A percentile compares a stretch with the other conserved stretches of the same genome.
These are phyloP conservation scores for Hymenoscyphus scutula DNA, from an alignment of 2,329 filamentous ascomycete genomes.

Conservation along the genomic window DNA sequence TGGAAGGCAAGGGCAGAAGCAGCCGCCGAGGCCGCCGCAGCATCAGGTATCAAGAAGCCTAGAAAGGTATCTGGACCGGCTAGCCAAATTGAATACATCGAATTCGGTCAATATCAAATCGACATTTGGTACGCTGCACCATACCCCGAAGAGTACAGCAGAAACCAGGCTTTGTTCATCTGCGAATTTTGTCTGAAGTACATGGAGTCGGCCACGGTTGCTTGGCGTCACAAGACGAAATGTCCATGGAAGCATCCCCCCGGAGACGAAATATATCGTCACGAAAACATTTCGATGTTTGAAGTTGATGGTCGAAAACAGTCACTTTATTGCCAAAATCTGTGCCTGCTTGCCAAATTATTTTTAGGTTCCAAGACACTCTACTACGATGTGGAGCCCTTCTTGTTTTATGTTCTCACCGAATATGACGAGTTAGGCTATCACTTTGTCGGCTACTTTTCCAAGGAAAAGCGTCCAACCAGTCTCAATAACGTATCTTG, in stretches of 20 bases:
- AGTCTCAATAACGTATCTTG: conserved; percentile 98
- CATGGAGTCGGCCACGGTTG: conserved; percentile 98
- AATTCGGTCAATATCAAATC: conserved; percentile 96
- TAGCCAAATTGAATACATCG: conserved; percentile 98
- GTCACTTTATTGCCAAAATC: conserved; percentile 96
- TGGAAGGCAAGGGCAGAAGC: conserved; percentile 70
- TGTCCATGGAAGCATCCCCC: conserved; percentile 95
- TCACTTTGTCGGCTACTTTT: conserved; percentile 99
- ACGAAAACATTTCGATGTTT: conserved; percentile 89
- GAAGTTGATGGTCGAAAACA: conserved; percentile 97
- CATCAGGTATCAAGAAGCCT: conserved; percentile 61
- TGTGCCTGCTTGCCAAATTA: conserved; percentile 91
- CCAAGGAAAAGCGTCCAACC: conserved; percentile 93
- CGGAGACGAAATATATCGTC: conserved; percentile 94
- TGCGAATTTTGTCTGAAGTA: conserved; percentile 99
- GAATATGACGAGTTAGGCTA: conserved; percentile 90
- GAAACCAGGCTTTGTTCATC: conserved; percentile 95
- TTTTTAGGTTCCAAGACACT: conserved; percentile 98
- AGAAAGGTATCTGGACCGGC: conserved; percentile 80
- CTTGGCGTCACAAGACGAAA: conserved; percentile 96
- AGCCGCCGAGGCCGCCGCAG: conserved; percentile 65
- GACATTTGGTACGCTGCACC: conserved; percentile 99
- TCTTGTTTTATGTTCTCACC: conserved; percentile 95
- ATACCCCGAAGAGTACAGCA: conserved; percentile 96
- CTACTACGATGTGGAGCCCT: conserved; percentile 97